A percentile compares a stretch with the other conserved stretches of the same genome.
phyloP scores from a whole-genome alignment of 2,329 filamentous ascomycete species.

The Sporothrix pseudoabietina region DNA sequence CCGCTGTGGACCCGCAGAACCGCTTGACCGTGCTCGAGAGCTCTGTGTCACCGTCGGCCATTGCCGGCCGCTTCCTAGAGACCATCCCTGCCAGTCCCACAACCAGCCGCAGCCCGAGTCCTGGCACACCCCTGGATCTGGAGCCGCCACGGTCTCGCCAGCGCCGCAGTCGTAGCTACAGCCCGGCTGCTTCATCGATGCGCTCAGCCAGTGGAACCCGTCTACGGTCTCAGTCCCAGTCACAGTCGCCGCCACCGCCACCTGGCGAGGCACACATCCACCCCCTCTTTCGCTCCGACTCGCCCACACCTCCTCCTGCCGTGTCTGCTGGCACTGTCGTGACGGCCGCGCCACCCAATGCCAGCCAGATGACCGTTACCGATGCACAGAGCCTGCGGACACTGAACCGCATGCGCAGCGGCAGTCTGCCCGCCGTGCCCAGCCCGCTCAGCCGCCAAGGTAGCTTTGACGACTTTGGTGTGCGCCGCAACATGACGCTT shows the following conservation, averaged over 20 bases:
- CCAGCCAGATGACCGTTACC: constrained; percentile 61
- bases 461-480: constrained; percentile 53
- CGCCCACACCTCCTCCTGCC: constrained; percentile 65
- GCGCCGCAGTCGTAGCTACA: constrained; percentile 56
- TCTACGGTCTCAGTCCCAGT: constrained; percentile 37
- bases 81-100: constrained; percentile 70
- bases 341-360: constrained; percentile 64
- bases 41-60: constrained; percentile 44
- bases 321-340: constrained; percentile 68
- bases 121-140: constrained; percentile 61
- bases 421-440: constrained; percentile 52
- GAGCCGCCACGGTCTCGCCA: constrained; percentile 49
- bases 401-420: constrained; percentile 58
- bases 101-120: constrained; percentile 66
- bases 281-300: constrained; percentile 74
- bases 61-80: constrained; percentile 59
- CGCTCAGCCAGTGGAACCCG: constrained; percentile 33
- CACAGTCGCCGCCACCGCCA: constrained; percentile 38
- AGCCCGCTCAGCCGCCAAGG: constrained; percentile 55
- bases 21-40: constrained; percentile 59
- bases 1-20: constrained; percentile 63
- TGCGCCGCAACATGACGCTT: constrained; percentile 29
- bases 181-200: constrained; percentile 44
- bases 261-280: constrained; percentile 70
- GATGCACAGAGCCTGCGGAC: constrained; percentile 55